phyloP scores from a whole-genome alignment of 2,329 filamentous ascomycete species.

The Spiromastix sp. region DNA sequence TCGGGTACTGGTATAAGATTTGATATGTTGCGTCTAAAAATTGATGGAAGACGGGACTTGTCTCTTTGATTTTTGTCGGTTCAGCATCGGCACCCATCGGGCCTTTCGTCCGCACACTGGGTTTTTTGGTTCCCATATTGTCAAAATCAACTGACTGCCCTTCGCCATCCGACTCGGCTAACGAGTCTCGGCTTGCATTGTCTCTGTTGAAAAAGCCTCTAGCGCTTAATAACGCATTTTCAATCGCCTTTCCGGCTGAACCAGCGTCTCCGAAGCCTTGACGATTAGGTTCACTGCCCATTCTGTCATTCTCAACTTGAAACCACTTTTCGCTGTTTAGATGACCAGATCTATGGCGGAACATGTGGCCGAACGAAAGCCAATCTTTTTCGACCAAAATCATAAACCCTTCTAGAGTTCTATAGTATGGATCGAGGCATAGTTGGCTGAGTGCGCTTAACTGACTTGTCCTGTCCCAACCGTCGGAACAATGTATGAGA shows the following conservation, averaged over 20 bases:
- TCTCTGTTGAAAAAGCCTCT: slow-evolving; percentile 84
- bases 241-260: slow-evolving; percentile 60
- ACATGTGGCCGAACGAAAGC: slow-evolving; percentile 97
- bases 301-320: slow-evolving; percentile 66
- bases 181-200: slow-evolving; percentile 53
- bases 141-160: slow-evolving; percentile 40
- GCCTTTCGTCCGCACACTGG: slow-evolving; percentile 21
- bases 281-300: slow-evolving; percentile 44
- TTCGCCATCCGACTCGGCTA: slow-evolving; percentile 52
- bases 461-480: slow-evolving; percentile 95
- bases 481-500: slow-evolving; percentile 94
- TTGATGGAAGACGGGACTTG: slow-evolving; percentile 94
- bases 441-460: slow-evolving; percentile 84
- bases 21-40: slow-evolving; percentile 94
- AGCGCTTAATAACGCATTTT: slow-evolving; percentile 74
- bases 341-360: slow-evolving; percentile 80
- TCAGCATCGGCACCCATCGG: slow-evolving; percentile 48
- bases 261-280: slow-evolving; percentile 28
- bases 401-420: slow-evolving; percentile 90
- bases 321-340: slow-evolving; percentile 94
- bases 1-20: slow-evolving; percentile 72
- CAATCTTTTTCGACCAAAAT: slow-evolving; percentile 94
- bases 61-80: slow-evolving; percentile 69
- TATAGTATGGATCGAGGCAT: slow-evolving; percentile 90
- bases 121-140: slow-evolving; percentile 25